phyloP scores from a whole-genome alignment of 306 rosid genomes.

The Ammopiptanthus mongolicus region DNA sequence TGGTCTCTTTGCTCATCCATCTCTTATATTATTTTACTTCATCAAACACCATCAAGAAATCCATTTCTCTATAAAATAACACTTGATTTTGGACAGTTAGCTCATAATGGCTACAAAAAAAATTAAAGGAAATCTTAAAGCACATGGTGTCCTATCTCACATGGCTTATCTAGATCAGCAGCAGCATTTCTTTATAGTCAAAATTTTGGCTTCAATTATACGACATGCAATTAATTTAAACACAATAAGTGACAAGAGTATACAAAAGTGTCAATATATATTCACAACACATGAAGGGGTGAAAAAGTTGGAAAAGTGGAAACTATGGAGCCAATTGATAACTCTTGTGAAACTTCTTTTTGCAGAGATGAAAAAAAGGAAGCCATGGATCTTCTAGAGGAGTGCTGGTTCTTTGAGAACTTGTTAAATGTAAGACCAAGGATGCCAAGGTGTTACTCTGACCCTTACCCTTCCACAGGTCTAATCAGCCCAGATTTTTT shows the following conservation, averaged over 20 bases:
- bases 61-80: not conserved
- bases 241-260: not conserved
- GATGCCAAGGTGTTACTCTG: conserved; percentile 59
- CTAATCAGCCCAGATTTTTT: conserved; percentile 18
- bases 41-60: conserved; percentile 3
- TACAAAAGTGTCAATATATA: conserved; percentile 14
- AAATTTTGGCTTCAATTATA: not conserved
- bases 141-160: conserved; percentile 47
- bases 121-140: not conserved
- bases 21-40: not conserved
- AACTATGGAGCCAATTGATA: conserved; percentile 45
- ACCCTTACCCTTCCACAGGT: conserved; percentile 48
- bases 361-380: conserved; percentile 37
- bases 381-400: conserved; percentile 69
- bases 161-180: conserved; percentile 38
- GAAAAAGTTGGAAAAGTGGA: conserved; percentile 27
- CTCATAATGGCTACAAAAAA: conserved; percentile 13
- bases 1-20: conserved; percentile 14
- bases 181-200: conserved; percentile 16
- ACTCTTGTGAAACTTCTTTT: conserved; percentile 42
- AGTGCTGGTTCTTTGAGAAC: conserved; percentile 78
- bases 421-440: conserved; percentile 43
- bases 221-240: conserved; percentile 18
- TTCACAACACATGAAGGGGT: not conserved
- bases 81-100: conserved; percentile 17